phyloP scores from a whole-genome alignment of 805 yeast species.

The Saturnispora gosingensis region DNA sequence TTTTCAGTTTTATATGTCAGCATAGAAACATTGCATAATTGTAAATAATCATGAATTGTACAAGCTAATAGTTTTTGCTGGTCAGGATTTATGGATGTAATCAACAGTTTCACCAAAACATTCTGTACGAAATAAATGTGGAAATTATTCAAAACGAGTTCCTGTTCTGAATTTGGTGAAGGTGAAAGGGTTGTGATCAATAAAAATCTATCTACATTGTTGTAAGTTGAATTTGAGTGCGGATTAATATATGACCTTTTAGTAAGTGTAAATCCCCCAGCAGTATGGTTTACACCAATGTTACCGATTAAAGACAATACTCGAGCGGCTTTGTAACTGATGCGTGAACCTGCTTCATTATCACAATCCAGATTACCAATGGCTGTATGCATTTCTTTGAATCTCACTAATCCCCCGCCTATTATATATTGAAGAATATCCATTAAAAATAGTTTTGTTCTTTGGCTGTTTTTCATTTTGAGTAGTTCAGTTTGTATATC shows the following conservation, averaged over 20 bases:
- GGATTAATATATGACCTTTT: not conserved
- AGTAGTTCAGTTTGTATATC: conserved; percentile 4
- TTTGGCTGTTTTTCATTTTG: not conserved
- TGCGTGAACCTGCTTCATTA: conserved; percentile 21
- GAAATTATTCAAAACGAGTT: conserved; percentile 49
- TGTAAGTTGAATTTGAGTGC: not conserved
- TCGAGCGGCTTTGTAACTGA: conserved; percentile 53
- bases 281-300: conserved; percentile 33
- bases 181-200: conserved; percentile 25
- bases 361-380: conserved; percentile 10
- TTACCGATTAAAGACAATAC: conserved; percentile 75
- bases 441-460: not conserved
- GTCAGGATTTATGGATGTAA: conserved; percentile 84
- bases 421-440: conserved; percentile 5
- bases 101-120: conserved; percentile 71
- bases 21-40: conserved; percentile 38
- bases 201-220: conserved; percentile 11
- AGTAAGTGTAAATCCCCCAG: not conserved
- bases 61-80: conserved; percentile 77
- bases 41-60: conserved; percentile 80
- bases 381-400: conserved; percentile 31
- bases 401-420: conserved; percentile 33
- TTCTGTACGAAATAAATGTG: conserved; percentile 56
- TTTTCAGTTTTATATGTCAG: conserved; percentile 24
- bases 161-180: conserved; percentile 56